phyloP scores from a whole-genome alignment of 306 rosid species.

The Sesbania bispinosa region DNA sequence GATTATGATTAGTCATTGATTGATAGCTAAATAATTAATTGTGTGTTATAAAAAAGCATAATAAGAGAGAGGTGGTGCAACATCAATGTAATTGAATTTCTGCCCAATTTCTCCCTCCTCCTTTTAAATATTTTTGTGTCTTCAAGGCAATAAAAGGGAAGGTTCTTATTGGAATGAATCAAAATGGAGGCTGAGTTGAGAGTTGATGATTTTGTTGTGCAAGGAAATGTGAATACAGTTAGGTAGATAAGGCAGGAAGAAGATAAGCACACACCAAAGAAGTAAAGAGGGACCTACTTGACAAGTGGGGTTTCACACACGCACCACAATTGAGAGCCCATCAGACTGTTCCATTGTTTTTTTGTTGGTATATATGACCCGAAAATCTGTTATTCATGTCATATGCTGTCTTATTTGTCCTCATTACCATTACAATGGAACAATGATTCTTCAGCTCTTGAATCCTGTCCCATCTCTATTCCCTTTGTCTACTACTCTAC shows the following conservation, averaged over 20 bases:
- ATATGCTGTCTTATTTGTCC: neutral
- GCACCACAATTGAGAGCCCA: neutral
- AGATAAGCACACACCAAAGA: conserved; percentile 14
- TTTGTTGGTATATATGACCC: neutral
- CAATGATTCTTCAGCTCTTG: conserved; percentile 16
- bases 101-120: neutral
- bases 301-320: conserved; percentile 22
- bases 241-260: conserved; percentile 23
- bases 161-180: neutral
- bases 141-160: neutral
- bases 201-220: neutral
- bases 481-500: neutral
- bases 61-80: neutral
- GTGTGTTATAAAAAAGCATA: neutral
- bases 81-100: neutral
- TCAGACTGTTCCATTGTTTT: conserved; percentile 19
- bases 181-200: too few relatives aligned
- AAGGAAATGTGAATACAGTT: neutral
- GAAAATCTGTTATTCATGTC: neutral
- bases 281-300: neutral
- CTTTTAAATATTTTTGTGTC: neutral
- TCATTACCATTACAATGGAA: neutral
- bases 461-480: neutral
- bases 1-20: too few relatives aligned
- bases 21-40: too few relatives aligned